phyloP scores from a whole-genome alignment of 768 basidiomycete genomes.

The Hericium erinaceus region DNA sequence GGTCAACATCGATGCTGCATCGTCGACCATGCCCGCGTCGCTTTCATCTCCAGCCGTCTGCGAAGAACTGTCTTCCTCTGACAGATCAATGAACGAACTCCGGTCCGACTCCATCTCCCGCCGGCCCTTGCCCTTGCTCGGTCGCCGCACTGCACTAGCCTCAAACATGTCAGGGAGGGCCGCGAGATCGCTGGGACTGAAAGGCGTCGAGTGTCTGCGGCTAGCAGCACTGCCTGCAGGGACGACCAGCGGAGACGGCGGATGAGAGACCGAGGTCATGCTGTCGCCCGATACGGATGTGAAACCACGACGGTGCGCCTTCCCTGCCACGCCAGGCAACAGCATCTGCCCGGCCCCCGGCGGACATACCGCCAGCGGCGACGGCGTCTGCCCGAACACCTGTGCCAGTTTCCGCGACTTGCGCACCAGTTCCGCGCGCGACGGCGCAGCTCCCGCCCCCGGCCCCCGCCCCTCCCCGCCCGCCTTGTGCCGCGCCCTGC shows the following conservation, averaged over 20 bases:
- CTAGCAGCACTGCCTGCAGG: conserved; percentile 12
- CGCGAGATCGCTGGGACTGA: conserved; percentile 36
- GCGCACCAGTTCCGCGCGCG: conserved; percentile 59
- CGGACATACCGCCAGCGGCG: conserved; percentile 2
- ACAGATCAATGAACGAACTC: conserved; percentile 55
- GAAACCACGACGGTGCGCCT: not conserved
- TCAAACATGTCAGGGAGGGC: conserved; percentile 3
- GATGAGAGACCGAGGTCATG: not conserved
- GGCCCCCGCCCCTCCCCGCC: too few species aligned
- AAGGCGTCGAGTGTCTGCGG: conserved; percentile 49
- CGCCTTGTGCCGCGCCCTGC: not conserved
- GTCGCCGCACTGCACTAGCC: not conserved
- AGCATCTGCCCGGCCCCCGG: not conserved
- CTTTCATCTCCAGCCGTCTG: not conserved
- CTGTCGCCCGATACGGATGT: not conserved
- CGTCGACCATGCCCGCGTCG: not conserved
- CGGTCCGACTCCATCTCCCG: conserved; percentile 12
- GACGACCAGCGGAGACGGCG: not conserved
- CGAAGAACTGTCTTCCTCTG: conserved; percentile 40
- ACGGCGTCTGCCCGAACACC: conserved; percentile 64
- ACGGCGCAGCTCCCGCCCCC: conserved; percentile 29
- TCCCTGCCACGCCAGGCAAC: not conserved
- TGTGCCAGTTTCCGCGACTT: conserved; percentile 74
- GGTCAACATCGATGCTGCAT: conserved; percentile 13
- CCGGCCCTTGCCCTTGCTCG: conserved; percentile 1